Base-by-base conservation (phyloP, 2,329 filamentous ascomycete genomes). In the Aspergillus vadensis region DNA sequence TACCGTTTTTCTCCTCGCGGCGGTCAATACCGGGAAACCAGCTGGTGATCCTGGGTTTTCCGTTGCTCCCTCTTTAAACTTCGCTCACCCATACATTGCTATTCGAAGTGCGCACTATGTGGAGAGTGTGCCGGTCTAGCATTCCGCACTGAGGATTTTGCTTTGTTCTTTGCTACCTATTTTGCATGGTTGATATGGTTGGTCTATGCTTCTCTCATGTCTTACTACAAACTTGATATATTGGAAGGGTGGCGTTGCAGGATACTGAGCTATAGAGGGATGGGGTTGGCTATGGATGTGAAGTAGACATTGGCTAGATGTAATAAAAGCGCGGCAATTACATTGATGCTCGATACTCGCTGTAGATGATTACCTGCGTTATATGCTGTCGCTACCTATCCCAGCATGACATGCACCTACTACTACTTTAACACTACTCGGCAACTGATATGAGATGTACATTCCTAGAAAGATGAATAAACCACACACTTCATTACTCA, bases 221-320 rank as follows among this genome's bases (percentile, higher is more conserved):
- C 23, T 49, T 30, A 36, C 32, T 36, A 14, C 32, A 5, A 36
- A 14, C n/a, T 50, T 50, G 47, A 50, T 32, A 50, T 50, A 50
- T 27, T 30, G 47, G 17, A 19, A 30, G n/a, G 47, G 23, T 30
- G 47, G 47, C 47, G 47, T 50, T 50, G 47, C 47, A 32, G 47
- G 47, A 49, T 50, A 32, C 3, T 30, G 25, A 50, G 47, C n/a
- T 50, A 50, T 50, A 50, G 47, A 50, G 25, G 47, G 47, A 50
- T 30, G 47, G 17, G 47, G 25, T 30, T 10, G 47, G 32, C 15
- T 32, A 50, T 30, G 25, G 47, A 30, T 27, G 47, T 30, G 47
- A 50, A 32, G 23, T 50, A 50, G 25, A 50, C 47, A 30, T 30
- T 25, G 23, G 21, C 47, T 50, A 50, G 47, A 50, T 50, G 47